Evolutionary conservation across 2,329 filamentous ascomycete species (phyloP).

Genomic region (Apiospora phragmitis): DNA sequence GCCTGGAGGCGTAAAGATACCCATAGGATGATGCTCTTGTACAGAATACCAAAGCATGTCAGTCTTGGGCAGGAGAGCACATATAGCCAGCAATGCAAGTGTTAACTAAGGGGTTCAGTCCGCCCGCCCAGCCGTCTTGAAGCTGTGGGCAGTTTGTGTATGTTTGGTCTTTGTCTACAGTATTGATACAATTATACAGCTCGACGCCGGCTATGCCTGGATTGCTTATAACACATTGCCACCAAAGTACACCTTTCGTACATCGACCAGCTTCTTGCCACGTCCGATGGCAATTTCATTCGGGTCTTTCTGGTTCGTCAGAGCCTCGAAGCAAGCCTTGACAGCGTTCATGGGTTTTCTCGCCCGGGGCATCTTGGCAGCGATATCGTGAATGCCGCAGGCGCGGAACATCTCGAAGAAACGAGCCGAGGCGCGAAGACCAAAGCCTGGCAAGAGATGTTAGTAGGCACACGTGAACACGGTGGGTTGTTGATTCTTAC

Average conservation of each 20-base stretch:
- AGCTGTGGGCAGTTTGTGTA: neutral
- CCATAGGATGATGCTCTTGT: neutral
- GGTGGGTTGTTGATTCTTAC: slow-evolving; percentile 52
- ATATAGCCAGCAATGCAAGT: neutral
- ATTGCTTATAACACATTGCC: slow-evolving; percentile 62
- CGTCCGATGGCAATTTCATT: slow-evolving; percentile 86
- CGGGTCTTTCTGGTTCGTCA: slow-evolving; percentile 81
- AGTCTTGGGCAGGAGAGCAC: neutral
- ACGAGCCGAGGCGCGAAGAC: slow-evolving; percentile 84
- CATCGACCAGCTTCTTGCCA: slow-evolving; percentile 94
- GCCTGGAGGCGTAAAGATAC: neutral
- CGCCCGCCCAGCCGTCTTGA: neutral
- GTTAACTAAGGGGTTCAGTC: neutral
- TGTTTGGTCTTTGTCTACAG: slow-evolving; percentile 5
- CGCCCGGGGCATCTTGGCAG: slow-evolving; percentile 78
- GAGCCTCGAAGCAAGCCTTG: slow-evolving; percentile 83
- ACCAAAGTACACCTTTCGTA: slow-evolving; percentile 95
- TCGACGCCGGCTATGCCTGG: neutral
- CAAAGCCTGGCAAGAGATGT: slow-evolving; percentile 67
- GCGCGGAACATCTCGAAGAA: slow-evolving; percentile 94
- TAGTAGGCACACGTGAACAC: neutral
- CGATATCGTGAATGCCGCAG: slow-evolving; percentile 83
- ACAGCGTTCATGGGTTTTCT: slow-evolving; percentile 98
- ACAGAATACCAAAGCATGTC: neutral
- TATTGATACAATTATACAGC: slow-evolving; percentile 10